These are phyloP conservation scores for Pyracantha coccinea DNA, from an alignment of 331 rosid species.

Conservation along the genomic window DNA sequence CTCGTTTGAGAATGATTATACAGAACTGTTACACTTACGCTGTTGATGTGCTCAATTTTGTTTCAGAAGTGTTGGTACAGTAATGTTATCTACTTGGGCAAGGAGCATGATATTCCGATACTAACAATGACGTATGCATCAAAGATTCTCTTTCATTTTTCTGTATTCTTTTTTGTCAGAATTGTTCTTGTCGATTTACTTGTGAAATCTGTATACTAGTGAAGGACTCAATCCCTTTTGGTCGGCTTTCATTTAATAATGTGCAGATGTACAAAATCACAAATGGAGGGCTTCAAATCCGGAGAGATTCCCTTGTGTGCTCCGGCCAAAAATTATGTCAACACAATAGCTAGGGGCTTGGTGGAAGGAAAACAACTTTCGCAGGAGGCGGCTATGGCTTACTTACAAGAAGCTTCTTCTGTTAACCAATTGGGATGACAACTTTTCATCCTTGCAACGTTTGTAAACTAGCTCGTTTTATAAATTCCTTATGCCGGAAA, in stretches of 20 bases:
- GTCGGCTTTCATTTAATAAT: background rate
- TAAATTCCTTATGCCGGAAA: background rate
- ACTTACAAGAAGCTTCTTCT: slow-evolving; percentile 42
- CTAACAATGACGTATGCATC: slow-evolving; percentile 74
- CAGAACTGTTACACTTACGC: background rate
- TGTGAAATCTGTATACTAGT: background rate
- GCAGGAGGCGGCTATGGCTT: slow-evolving; percentile 51
- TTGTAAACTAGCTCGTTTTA: background rate
- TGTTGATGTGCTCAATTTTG: background rate
- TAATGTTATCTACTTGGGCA: slow-evolving; percentile 55
- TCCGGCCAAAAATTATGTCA: slow-evolving; percentile 50
- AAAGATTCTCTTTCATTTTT: background rate
- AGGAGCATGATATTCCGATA: slow-evolving; percentile 56
- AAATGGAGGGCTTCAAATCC: slow-evolving; percentile 45
- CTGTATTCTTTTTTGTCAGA: background rate
- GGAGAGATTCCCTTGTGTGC: slow-evolving; percentile 46
- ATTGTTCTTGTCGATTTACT: background rate
- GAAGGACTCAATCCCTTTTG: background rate
- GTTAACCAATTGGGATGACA: slow-evolving; percentile 31
- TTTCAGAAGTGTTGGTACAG: slow-evolving; percentile 68
- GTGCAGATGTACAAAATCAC: slow-evolving; percentile 43
- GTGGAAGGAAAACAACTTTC: slow-evolving; percentile 69
- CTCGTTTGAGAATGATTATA: background rate
- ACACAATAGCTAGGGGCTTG: slow-evolving; percentile 50
- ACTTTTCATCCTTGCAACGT: background rate